Base-by-base conservation (phyloP, 2,329 filamentous ascomycete genomes). In the Sordariomycetes sp. region DNA sequence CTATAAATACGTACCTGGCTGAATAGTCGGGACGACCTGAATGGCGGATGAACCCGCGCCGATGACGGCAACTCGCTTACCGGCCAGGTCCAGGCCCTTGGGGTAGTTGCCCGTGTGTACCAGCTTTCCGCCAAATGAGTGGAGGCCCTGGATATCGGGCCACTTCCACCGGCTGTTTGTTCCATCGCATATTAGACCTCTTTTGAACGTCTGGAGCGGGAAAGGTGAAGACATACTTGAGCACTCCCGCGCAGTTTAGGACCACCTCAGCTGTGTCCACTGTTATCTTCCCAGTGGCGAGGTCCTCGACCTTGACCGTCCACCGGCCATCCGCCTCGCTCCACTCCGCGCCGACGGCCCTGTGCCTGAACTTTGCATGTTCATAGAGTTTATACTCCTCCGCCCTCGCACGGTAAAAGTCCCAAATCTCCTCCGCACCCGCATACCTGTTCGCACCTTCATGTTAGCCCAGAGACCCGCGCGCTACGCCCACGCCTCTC, bases 101-200 rank as follows among this genome's bases (percentile, higher is more conserved):
- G 80, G 75, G 77, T 78, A 84, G 37, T 72, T 69, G 3, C 79
- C 79, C 0, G 76, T 80, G 65, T 85, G 81, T 57, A 81, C 71
- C 11, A 80, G 67, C 12, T 69, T 65, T 18, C 81, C 81, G 57
- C 74, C 69, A 67, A 80, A 85, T 22, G 71, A 67, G 10, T 74
- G 60, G 0, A 82, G 61, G 0, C 80, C 81, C 0, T 74, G 68
- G 35, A 83, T 78, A 14, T 74, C 70, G 1, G 81, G 81, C 72
- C 76, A 79, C 68, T 48, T 53, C 28, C 46, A 54, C 3, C 22
- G 28, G 46, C 54, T 56, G 24, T 56, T 46, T 2, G 54, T 50
- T 16, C 46, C 50, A 48, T n/a, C 6, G 10, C 32, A 14, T 11
- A 22, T n/a, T n/a, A n/a, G n/a, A n/a, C n/a, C n/a, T n/a, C n/a